Base-by-base conservation (phyloP, 2,329 filamentous ascomycete genomes). In the Colletotrichum incanum region DNA sequence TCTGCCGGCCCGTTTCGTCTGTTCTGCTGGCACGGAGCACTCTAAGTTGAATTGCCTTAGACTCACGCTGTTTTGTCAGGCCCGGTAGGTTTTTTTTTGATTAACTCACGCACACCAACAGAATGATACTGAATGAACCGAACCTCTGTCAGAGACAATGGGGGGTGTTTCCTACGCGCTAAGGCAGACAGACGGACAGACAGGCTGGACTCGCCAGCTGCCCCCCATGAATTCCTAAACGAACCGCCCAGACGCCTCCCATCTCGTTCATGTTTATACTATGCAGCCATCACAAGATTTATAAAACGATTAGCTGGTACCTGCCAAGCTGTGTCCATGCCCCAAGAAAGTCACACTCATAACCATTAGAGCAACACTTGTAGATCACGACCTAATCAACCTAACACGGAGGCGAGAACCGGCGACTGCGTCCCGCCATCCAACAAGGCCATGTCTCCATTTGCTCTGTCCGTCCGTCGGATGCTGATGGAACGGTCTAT, bases 201-300 rank as follows among this genome's bases (percentile, higher is more conserved):
- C 28, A 59, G 28, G 37, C 37, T 12, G 7, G 34, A 41, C 5
- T 34, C 37, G 11, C 31, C 55, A 45, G 41, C 41, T 18, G 34
- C 37, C 6, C 47, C 41, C 49, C n/a, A 45, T 47, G 47, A 4
- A 16, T 66, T 49, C 20, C 34, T 41, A 23, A n/a, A 65, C 23
- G 66, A 56, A 34, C 39, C 47, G 37, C 47, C 28, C 23, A 12
- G 54, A 47, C 34, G 26, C 31, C 41, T 43, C 31, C 54, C 20
- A 58, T 58, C 55, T 55, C 50, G 18, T 55, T 56, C 54, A 43
- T 9, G 37, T 63, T 72, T 37, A 71, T 73, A 62, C 55, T 11
- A 65, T 61, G 67, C 71, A 66, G 55, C 71, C 71, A 66, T 66
- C 34, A 62, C 34, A 7, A 14, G 18, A 39, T 11, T 47, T 31